Evolutionary conservation across 345 rosid species (phyloP).

Genomic region (Raphanus sativus): DNA sequence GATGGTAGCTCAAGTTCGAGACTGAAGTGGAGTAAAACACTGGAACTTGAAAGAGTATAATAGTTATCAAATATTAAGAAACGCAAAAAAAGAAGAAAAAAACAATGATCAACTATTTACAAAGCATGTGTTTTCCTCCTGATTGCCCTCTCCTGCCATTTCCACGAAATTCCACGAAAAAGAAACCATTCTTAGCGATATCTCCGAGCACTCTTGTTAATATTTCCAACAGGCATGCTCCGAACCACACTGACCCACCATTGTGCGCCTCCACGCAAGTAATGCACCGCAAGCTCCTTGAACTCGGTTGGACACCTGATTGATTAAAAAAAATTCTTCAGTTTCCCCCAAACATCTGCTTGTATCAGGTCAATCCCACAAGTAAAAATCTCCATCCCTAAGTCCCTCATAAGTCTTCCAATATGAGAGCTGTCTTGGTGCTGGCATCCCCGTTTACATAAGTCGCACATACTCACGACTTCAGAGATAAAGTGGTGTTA

Average conservation of each 20-base stretch:
- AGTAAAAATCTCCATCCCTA: neutral
- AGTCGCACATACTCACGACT: neutral
- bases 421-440: neutral
- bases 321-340: no score
- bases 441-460: neutral
- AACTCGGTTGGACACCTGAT: neutral
- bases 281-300: neutral
- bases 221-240: neutral
- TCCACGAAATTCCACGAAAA: constrained; percentile 19
- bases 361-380: neutral
- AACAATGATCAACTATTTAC: constrained; percentile 58
- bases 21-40: constrained; percentile 29
- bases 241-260: no score
- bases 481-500: neutral
- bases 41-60: constrained; percentile 9
- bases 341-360: neutral
- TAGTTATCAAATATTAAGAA: constrained; percentile 17
- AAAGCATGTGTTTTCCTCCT: constrained; percentile 63
- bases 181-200: neutral
- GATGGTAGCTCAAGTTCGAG: constrained; percentile 13
- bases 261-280: neutral
- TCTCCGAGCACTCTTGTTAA: neutral
- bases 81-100: constrained; percentile 17
- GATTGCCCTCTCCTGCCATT: constrained; percentile 62
- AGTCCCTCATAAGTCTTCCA: neutral